Conservation (phyloP, 78 protist species). For the Emiliania huxleyi region DNA sequence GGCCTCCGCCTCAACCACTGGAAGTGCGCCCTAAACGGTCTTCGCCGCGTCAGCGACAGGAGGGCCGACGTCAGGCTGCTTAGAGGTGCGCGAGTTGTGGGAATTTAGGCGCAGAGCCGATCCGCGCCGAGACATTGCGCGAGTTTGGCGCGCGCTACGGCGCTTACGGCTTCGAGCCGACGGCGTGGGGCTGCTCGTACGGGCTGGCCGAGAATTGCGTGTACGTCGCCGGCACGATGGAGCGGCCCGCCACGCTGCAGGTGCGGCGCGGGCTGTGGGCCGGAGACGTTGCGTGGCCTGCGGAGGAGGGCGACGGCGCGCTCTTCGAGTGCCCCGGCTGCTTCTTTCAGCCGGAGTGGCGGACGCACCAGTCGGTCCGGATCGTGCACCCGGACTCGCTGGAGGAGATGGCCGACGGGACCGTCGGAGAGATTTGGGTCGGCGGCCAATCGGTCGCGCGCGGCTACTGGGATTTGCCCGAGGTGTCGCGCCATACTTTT, state of each 20-base stretch:
- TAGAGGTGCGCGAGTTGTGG: no score
- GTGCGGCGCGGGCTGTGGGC: neutral
- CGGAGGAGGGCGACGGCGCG: neutral
- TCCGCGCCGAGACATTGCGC: neutral
- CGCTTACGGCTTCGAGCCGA: neutral
- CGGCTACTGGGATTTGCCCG: neutral
- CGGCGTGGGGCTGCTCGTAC: neutral
- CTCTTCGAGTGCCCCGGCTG: neutral
- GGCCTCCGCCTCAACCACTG: neutral
- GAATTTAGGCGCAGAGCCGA: constrained; percentile 26
- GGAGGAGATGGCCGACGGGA: neutral
- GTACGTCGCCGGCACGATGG: neutral
- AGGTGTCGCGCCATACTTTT: neutral
- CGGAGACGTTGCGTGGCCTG: neutral
- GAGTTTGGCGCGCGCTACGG: neutral
- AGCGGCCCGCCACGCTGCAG: neutral
- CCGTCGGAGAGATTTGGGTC: neutral
- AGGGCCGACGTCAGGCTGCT: no score
- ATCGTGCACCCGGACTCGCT: neutral
- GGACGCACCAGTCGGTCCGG: neutral
- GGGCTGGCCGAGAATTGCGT: neutral
- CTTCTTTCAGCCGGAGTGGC: neutral
- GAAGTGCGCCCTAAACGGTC: neutral
- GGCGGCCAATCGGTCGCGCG: neutral
- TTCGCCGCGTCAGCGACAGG: no score